Percentiles rank a stretch among this genome's conserved stretches.
These are phyloP conservation scores for Geotrichum australiense DNA, from an alignment of 1,139 yeast genomes.

Conservation along the genomic window DNA sequence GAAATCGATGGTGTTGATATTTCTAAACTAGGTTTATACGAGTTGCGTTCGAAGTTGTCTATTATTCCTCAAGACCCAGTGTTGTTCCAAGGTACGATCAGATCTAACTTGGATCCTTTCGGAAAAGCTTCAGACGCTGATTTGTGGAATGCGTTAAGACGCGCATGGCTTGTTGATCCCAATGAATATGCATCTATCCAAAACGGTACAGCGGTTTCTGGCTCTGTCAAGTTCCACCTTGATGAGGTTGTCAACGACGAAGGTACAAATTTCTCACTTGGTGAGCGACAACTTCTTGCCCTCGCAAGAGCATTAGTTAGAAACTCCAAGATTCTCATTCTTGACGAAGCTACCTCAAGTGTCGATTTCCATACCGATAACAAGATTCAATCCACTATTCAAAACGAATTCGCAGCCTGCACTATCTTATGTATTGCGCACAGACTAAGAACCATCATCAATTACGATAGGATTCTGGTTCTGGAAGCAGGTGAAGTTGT, in stretches of 20 bases:
- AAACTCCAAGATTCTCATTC: conserved; percentile 54
- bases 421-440: conserved; percentile 78
- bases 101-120: conserved; percentile 66
- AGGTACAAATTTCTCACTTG: conserved; percentile 67
- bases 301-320: conserved; percentile 75
- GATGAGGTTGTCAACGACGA: conserved; percentile 65
- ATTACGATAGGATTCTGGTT: conserved; percentile 60
- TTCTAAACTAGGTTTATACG: conserved; percentile 47
- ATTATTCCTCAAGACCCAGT: conserved; percentile 81
- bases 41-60: conserved; percentile 53
- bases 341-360: conserved; percentile 80
- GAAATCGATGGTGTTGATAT: conserved; percentile 57
- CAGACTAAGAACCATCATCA: conserved; percentile 58
- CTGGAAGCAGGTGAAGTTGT: conserved; percentile 55
- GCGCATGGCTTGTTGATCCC: conserved; percentile 53
- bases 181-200: conserved; percentile 32
- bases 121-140: conserved; percentile 44
- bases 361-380: conserved; percentile 75
- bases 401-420: conserved; percentile 53
- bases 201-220: conserved; percentile 18
- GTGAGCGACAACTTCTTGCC: conserved; percentile 70
- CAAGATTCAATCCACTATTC: conserved; percentile 59
- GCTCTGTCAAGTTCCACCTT: conserved; percentile 43
- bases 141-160: conserved; percentile 52
- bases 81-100: conserved; percentile 56